Evolutionary conservation across 306 rosid species (phyloP).

Genomic region (Gynostemma pentaphyllum): DNA sequence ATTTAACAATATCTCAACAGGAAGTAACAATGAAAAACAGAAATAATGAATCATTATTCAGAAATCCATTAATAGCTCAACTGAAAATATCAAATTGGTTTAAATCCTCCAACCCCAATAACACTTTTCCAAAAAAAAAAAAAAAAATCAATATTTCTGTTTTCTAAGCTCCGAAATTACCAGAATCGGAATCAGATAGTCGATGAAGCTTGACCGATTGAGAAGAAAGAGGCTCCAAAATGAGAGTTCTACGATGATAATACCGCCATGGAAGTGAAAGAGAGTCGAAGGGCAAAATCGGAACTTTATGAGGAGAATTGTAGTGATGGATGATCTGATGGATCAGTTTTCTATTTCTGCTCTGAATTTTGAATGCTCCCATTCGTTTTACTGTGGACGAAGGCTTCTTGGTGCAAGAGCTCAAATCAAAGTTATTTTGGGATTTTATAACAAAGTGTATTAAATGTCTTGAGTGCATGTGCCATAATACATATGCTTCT

Average conservation of each 20-base stretch:
- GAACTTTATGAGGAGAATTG: background rate
- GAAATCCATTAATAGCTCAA: too few relatives aligned
- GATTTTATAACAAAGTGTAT: too few relatives aligned
- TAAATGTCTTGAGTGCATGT: too few relatives aligned
- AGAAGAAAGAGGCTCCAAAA: constrained; percentile 41
- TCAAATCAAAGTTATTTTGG: too few relatives aligned
- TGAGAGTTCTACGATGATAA: constrained; percentile 39
- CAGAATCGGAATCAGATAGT: constrained; percentile 54
- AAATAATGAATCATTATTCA: background rate
- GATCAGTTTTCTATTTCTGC: constrained; percentile 23
- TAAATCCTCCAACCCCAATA: too few relatives aligned
- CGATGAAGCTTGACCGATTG: constrained; percentile 43
- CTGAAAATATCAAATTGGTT: too few relatives aligned
- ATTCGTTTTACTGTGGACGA: constrained; percentile 11
- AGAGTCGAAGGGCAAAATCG: background rate
- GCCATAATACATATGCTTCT: too few relatives aligned
- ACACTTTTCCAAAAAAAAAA: too few relatives aligned
- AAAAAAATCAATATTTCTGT: too few relatives aligned
- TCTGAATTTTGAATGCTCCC: constrained; percentile 26
- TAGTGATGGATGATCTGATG: constrained; percentile 14
- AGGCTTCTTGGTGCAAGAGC: too few relatives aligned
- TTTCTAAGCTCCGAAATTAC: constrained; percentile 15
- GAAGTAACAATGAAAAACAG: background rate
- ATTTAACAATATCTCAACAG: too few relatives aligned
- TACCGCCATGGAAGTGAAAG: constrained; percentile 23